Percentiles rank a stretch among this genome's conserved stretches.
Evolutionary conservation across 148 eudicot species (phyloP).

Genomic region (Nepenthes mirabilis): DNA sequence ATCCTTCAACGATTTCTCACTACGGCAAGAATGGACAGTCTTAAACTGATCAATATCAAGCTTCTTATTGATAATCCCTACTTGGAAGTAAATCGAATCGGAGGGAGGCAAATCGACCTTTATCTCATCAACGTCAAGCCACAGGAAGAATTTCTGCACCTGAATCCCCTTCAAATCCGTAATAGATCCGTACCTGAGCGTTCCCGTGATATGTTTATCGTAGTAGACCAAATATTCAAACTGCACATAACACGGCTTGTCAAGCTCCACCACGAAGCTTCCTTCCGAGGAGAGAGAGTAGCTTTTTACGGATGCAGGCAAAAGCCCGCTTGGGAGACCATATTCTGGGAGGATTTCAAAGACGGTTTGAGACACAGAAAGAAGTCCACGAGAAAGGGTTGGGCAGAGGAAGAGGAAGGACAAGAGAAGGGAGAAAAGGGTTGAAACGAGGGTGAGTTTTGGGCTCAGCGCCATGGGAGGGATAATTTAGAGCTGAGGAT

Average conservation of each 20-base stretch:
- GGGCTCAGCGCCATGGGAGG: slow-evolving; percentile 9
- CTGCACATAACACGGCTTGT: slow-evolving; percentile 40
- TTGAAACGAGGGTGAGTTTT: slow-evolving; percentile 2
- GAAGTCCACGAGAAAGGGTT: slow-evolving; percentile 1
- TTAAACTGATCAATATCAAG: slow-evolving; percentile 52
- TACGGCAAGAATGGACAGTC: slow-evolving; percentile 37
- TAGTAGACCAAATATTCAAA: slow-evolving; percentile 64
- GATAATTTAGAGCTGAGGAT: too few species aligned
- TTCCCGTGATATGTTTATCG: slow-evolving; percentile 37
- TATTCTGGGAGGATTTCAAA: slow-evolving; percentile 52
- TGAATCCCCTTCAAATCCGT: slow-evolving; percentile 46
- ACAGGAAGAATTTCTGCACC: slow-evolving; percentile 35
- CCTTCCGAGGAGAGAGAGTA: slow-evolving; percentile 50
- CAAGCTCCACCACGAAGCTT: slow-evolving; percentile 33
- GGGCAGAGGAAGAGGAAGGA: slow-evolving; percentile 6
- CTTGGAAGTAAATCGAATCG: slow-evolving; percentile 49
- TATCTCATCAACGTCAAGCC: slow-evolving; percentile 67
- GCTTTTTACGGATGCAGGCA: slow-evolving; percentile 44
- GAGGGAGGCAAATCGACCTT: slow-evolving; percentile 74
- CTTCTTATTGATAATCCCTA: slow-evolving; percentile 55
- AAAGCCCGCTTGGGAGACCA: slow-evolving; percentile 54
- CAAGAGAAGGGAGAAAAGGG: slow-evolving; percentile 2
- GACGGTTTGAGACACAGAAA: slow-evolving; percentile 21
- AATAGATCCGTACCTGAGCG: slow-evolving; percentile 47
- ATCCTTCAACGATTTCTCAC: slow-evolving; percentile 6